Evolutionary conservation across 345 rosid genomes (phyloP).

Genomic region (Anastatica hierochuntica): DNA sequence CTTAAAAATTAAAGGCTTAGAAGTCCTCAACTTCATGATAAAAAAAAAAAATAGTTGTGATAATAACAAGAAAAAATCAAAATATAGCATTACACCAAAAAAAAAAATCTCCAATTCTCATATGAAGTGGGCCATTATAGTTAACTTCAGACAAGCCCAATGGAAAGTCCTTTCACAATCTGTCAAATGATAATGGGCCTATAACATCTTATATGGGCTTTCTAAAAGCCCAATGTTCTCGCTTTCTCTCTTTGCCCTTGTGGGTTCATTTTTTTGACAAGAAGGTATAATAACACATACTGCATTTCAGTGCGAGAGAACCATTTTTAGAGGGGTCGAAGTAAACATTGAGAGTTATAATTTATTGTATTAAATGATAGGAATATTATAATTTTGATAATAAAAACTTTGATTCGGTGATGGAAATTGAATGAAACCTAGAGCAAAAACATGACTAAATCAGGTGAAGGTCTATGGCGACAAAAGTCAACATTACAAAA

Average conservation of each 20-base stretch:
- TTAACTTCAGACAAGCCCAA: too few species aligned
- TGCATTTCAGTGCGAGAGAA: not conserved
- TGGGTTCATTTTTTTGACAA: not conserved
- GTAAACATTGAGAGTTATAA: not conserved
- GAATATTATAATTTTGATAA: too few species aligned
- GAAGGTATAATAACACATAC: not conserved
- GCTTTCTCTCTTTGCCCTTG: not conserved
- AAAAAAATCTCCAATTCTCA: too few species aligned
- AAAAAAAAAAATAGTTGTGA: too few species aligned
- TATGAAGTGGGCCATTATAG: too few species aligned
- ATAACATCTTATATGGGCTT: not conserved
- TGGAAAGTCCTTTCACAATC: too few species aligned
- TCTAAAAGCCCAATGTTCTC: not conserved
- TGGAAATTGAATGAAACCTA: conserved; percentile 22
- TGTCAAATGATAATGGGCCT: conserved; percentile 5
- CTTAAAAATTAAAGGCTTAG: too few species aligned
- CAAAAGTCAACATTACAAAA: conserved; percentile 15
- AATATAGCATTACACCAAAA: too few species aligned
- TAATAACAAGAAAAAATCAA: too few species aligned
- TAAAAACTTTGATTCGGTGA: not conserved
- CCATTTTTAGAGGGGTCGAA: not conserved
- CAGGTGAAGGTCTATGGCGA: conserved; percentile 14
- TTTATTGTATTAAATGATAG: not conserved
- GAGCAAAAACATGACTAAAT: conserved; percentile 11
- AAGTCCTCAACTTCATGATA: too few species aligned